phyloP scores from a whole-genome alignment of 257 asterid species.

The Scutellaria galericulata region DNA sequence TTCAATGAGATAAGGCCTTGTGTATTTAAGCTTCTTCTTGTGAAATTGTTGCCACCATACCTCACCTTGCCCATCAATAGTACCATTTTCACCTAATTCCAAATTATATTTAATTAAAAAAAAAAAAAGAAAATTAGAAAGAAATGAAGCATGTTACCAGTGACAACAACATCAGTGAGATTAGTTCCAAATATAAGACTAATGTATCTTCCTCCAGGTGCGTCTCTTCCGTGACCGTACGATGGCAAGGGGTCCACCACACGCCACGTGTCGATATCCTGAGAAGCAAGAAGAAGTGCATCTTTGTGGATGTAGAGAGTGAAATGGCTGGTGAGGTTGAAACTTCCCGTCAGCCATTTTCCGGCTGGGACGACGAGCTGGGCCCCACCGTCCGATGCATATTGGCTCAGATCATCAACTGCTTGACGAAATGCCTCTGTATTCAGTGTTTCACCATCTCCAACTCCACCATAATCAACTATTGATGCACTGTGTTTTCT shows the following conservation, averaged over 20 bases:
- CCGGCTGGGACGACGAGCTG: slow-evolving; percentile 80
- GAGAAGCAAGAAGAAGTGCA: slow-evolving; percentile 85
- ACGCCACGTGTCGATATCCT: slow-evolving; percentile 72
- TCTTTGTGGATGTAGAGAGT: slow-evolving; percentile 73
- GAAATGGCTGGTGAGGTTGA: slow-evolving; percentile 87
- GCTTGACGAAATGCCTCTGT: slow-evolving; percentile 69
- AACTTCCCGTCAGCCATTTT: slow-evolving; percentile 79
- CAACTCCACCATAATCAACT: slow-evolving; percentile 71
- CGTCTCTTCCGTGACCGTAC: slow-evolving; percentile 84
- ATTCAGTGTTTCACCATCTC: slow-evolving; percentile 75
- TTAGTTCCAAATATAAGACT: slow-evolving; percentile 77
- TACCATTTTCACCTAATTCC: slow-evolving; percentile 75
- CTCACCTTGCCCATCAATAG: slow-evolving; percentile 84
- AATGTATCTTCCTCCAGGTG: slow-evolving; percentile 74
- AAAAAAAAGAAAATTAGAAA: neutral
- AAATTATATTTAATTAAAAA: no score
- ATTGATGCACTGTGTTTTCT: slow-evolving; percentile 73
- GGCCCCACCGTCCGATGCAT: slow-evolving; percentile 69
- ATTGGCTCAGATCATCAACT: slow-evolving; percentile 55
- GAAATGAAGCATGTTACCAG: slow-evolving; percentile 44
- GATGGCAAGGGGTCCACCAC: slow-evolving; percentile 82
- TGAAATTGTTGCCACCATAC: slow-evolving; percentile 87
- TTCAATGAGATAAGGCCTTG: slow-evolving; percentile 81
- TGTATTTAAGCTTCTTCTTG: slow-evolving; percentile 60
- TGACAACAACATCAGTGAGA: slow-evolving; percentile 76